Conservation (phyloP, 768 basidiomycete species). For the Zangia roseola region DNA sequence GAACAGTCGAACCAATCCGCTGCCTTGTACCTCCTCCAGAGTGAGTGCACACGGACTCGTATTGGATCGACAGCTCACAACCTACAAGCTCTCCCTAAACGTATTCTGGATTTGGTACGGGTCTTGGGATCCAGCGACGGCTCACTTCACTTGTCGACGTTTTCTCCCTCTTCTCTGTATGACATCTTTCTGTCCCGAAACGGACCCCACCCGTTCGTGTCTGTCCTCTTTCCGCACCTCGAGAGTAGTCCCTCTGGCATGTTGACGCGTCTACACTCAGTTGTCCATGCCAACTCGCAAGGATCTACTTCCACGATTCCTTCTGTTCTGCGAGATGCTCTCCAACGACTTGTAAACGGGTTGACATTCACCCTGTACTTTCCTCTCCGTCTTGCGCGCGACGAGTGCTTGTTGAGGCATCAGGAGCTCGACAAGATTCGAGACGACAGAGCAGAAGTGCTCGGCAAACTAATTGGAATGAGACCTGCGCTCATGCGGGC, state of each 20-base stretch:
- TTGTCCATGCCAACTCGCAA: constrained; percentile 3
- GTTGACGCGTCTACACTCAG: constrained; percentile 14
- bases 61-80: constrained; percentile 2
- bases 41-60: constrained; percentile 42
- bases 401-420: constrained; percentile 66
- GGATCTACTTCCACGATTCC: constrained; percentile 7
- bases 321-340: constrained; percentile 5
- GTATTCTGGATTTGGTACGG: constrained; percentile 34
- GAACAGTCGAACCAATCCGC: constrained; percentile 58
- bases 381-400: constrained; percentile 61
- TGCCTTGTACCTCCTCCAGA: constrained; percentile 72
- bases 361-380: constrained; percentile 28
- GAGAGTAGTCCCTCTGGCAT: constrained; percentile 30
- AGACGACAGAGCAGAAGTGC: constrained; percentile 62
- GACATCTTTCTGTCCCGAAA: constrained; percentile 46
- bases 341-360: constrained; percentile 13
- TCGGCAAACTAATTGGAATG: constrained; percentile 61
- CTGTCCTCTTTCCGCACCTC: constrained; percentile 68
- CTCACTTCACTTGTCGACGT: constrained; percentile 44
- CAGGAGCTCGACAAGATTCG: constrained; percentile 59
- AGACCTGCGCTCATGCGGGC: constrained; percentile 44
- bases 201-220: constrained; percentile 48
- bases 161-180: constrained; percentile 48
- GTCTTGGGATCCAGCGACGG: constrained; percentile 44
- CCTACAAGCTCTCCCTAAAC: constrained; percentile 27